phyloP scores from a whole-genome alignment of 2,329 filamentous ascomycete species.

The Fusarium haematococcum region DNA sequence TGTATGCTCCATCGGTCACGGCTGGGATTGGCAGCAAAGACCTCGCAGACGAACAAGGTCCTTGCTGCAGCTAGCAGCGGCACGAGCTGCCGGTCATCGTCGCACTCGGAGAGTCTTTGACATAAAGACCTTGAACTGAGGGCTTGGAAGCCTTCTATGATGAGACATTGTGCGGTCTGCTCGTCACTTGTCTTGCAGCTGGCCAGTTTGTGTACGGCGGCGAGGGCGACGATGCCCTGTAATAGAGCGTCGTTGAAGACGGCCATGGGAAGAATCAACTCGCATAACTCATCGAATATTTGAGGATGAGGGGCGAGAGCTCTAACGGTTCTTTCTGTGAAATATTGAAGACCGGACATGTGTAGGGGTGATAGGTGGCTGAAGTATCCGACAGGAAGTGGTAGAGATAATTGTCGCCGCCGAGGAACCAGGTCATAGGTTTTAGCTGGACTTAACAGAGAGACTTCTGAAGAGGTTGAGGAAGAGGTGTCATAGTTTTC shows the following conservation, averaged over 20 bases:
- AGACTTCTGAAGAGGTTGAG: background rate
- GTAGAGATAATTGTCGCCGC: conserved; percentile 2
- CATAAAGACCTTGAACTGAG: conserved; percentile 34
- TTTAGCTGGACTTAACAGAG: background rate
- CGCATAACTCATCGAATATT: conserved; percentile 31
- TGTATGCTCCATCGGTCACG: conserved; percentile 36
- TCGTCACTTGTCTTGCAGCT: conserved; percentile 30
- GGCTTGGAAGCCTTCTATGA: conserved; percentile 31
- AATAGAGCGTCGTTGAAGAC: conserved; percentile 30
- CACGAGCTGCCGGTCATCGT: conserved; percentile 23
- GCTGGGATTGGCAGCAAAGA: conserved; percentile 30
- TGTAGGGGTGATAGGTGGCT: conserved; percentile 29
- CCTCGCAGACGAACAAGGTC: conserved; percentile 32
- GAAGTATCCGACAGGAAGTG: conserved; percentile 23
- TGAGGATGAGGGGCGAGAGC: conserved; percentile 29
- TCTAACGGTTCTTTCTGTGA: conserved; percentile 31
- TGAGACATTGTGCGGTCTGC: conserved; percentile 20
- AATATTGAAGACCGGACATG: conserved; percentile 34
- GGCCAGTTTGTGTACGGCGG: conserved; percentile 29
- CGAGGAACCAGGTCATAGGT: conserved; percentile 6
- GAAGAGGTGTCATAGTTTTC: background rate
- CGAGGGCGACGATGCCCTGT: conserved; percentile 30
- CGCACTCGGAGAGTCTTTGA: conserved; percentile 23
- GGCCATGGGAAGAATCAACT: conserved; percentile 31
- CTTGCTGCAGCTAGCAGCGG: conserved; percentile 23